Base-by-base conservation (phyloP, 2,329 filamentous ascomycete genomes). In the Neofusicoccum kwambonambiense region DNA sequence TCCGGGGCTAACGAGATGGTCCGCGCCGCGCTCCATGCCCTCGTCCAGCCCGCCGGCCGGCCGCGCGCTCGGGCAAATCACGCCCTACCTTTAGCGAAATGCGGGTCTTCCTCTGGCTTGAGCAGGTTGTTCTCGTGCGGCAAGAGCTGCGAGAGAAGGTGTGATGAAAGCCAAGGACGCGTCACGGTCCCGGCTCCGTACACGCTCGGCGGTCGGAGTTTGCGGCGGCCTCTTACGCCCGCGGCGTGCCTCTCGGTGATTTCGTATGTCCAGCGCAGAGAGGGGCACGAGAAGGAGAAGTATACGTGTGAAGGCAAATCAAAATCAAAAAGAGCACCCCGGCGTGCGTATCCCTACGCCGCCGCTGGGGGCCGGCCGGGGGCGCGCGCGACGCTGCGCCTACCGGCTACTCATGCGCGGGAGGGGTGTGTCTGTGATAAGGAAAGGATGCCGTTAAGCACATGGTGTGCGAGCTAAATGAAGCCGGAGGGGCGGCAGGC, bases 81-180 rank as follows among this genome's bases (percentile, higher is more conserved):
- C 42, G 31, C 56, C 56, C 42, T 37, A 27, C 41, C 17, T 41
- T 60, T 60, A 45, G 56, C 56, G 56, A 60, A 60, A 57, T 57
- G 52, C 42, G 52, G 50, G 50, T 19, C n/a, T 35, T 51, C 15
- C 27, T 17, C 2, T 39, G 37, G 27, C 49, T 49, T 4, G 19
- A 22, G 45, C 45, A 51, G 12, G 27, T 2, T 31, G 27, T 19
- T 39, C 13, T 13, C 37, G 37, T 17, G 15, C 19, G 13, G 27
- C 56, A 27, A 9, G 27, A 57, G 7, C 3, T 4, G 17, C 17
- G 12, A 41, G 37, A 27, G 42, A 56, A 41, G 7, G 56, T 31
- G 56, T 60, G 56, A 37, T 47, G 27, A 45, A 47, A 37, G 56
- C 56, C 41, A 60, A 60, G 56, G 56, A 47, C 56, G 56, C 56